Base-by-base conservation (phyloP, 305 asterid genomes). In the Lippia alba region DNA sequence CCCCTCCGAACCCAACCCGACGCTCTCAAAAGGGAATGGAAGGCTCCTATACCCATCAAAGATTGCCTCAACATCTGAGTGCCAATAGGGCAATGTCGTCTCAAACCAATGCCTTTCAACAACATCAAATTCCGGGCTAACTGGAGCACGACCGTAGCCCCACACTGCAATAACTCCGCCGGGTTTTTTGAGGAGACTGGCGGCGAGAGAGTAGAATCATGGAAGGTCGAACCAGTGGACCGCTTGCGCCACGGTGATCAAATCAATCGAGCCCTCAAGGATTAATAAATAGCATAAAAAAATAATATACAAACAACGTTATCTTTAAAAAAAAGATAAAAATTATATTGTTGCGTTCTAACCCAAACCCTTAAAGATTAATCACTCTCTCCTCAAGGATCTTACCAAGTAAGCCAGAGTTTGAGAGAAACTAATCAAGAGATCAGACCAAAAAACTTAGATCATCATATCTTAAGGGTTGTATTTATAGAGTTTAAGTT, bases 211-310 rank as follows among this genome's bases (percentile, higher is more conserved):
- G 72, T 76, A 76, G 72, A 80, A 80, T 24, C 71, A 36, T 4
- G 76, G 71, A 30, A 73, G 78, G 48, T 77, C 69, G 10, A 69
- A 73, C 79, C 82, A 73, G 48, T 78, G 82, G 24, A 78, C 53
- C 7, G 76, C 73, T 62, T 36, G 59, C 57, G 79, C 78, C 55
- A 78, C 76, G 5, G 63, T 57, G 54, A 78, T 61, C 36, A 73
- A 63, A 57, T 73, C 66, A 3, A 79, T 61, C 8, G 49, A 44
- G 19, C 46, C 32, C 3, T 69, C 74, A 4, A 72, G 6, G 54
- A n/a, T n/a, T n/a, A n/a, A n/a, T n/a, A n/a, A n/a, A n/a, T n/a
- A n/a, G n/a, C n/a, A n/a, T n/a, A n/a, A n/a, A n/a, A n/a, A n/a
- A n/a, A n/a, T n/a, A n/a, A n/a, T n/a, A n/a, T n/a, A n/a, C n/a